These are phyloP conservation scores for Erysiphe pisi DNA, from an alignment of 2,329 filamentous ascomycete species.

Conservation along the genomic window DNA sequence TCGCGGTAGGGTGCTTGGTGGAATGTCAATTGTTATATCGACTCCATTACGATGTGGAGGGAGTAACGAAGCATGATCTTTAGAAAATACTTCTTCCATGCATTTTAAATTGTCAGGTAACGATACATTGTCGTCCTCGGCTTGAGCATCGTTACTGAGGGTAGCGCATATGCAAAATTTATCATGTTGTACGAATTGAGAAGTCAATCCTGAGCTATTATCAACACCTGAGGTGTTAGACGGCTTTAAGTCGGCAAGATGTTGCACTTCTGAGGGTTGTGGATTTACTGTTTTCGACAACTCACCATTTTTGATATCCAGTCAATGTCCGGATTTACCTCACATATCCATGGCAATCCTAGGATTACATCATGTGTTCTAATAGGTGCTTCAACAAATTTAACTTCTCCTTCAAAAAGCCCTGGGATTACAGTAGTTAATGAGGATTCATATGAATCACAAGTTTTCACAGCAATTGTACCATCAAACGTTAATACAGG, in stretches of 20 bases:
- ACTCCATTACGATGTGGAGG: not conserved
- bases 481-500: not conserved
- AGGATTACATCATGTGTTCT: not conserved
- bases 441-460: not conserved
- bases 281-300: not conserved
- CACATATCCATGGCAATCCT: not conserved
- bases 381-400: not conserved
- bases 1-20: not conserved
- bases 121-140: not conserved
- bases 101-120: no score
- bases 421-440: not conserved
- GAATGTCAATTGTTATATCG: not conserved
- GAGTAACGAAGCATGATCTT: not conserved
- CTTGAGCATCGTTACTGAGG: not conserved
- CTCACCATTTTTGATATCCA: not conserved
- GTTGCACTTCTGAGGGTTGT: not conserved
- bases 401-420: constrained; percentile 12
- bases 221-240: not conserved
- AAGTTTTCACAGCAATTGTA: not conserved
- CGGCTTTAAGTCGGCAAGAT: not conserved
- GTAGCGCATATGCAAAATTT: not conserved
- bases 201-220: not conserved
- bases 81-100: not conserved
- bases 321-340: constrained; percentile 22
- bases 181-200: not conserved